Evolutionary conservation across 2,329 filamentous ascomycete species (phyloP).

Genomic region (Coniochaeta sp.): DNA sequence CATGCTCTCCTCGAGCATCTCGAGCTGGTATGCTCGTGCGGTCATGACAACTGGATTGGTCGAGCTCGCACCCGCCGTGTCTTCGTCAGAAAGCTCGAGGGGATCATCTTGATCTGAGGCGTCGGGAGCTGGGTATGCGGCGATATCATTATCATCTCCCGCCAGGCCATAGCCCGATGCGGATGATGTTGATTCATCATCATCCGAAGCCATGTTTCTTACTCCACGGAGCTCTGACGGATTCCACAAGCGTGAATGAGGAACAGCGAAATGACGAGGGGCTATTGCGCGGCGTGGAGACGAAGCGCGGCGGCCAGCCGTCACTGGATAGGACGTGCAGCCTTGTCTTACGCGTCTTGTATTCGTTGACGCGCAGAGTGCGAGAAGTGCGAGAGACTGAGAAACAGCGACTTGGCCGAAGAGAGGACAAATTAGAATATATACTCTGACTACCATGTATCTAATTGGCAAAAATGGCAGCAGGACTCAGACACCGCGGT

Average conservation of each 20-base stretch:
- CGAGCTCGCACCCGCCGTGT: constrained; percentile 3
- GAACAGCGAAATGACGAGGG: neutral
- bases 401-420: neutral
- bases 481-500: neutral
- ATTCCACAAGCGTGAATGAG: neutral
- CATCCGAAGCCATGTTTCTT: constrained; percentile 4
- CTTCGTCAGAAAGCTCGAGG: neutral
- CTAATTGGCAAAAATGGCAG: neutral
- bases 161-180: constrained; percentile 5
- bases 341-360: neutral
- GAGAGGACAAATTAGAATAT: neutral
- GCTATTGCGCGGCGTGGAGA: neutral
- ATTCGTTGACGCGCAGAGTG: neutral
- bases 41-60: constrained; percentile 23
- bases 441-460: neutral
- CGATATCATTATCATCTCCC: constrained; percentile 3
- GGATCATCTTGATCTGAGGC: neutral
- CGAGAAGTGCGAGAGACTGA: neutral
- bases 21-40: constrained; percentile 60
- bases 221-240: neutral
- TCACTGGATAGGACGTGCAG: neutral
- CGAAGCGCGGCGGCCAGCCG: neutral
- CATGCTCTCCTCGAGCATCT: constrained; percentile 68
- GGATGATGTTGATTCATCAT: constrained; percentile 7
- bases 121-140: neutral